Evolutionary conservation across 306 rosid genomes (phyloP).

Genomic region (Delonix regia): DNA sequence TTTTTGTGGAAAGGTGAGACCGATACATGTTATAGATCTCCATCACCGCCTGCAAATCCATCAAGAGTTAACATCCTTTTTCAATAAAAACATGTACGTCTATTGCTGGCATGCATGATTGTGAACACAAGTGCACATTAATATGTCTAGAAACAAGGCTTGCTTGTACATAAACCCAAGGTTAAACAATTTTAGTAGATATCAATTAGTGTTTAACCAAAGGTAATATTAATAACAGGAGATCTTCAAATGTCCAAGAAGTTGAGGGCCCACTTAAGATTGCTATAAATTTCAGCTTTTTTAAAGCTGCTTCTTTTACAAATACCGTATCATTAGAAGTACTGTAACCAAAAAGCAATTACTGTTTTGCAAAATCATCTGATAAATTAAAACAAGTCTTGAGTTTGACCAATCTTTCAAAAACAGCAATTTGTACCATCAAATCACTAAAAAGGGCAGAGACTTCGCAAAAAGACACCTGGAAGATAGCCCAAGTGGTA

Average conservation of each 20-base stretch:
- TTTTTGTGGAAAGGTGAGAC: conserved; percentile 65
- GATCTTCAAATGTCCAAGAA: conserved; percentile 23
- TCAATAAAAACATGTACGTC: conserved; percentile 16
- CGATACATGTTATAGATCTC: conserved; percentile 89
- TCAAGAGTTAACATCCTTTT: conserved; percentile 29
- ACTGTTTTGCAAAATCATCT: background rate
- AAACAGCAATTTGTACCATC: background rate
- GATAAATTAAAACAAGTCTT: background rate
- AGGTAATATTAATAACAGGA: background rate
- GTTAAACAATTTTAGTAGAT: conserved; percentile 11
- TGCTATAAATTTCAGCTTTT: background rate
- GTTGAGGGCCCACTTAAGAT: background rate
- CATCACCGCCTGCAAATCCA: conserved; percentile 83
- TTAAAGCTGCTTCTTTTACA: background rate
- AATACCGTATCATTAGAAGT: background rate
- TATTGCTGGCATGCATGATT: conserved; percentile 19
- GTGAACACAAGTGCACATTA: background rate
- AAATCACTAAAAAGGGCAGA: background rate
- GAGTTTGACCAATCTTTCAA: background rate
- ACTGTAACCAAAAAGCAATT: background rate
- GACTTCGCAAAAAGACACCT: background rate
- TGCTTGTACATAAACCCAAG: background rate
- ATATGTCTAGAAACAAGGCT: conserved; percentile 3
- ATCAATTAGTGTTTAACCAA: conserved; percentile 15
- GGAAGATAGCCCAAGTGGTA: background rate